Conservation (phyloP, 441 rosid genomes). For the Metrosideros polymorpha region DNA sequence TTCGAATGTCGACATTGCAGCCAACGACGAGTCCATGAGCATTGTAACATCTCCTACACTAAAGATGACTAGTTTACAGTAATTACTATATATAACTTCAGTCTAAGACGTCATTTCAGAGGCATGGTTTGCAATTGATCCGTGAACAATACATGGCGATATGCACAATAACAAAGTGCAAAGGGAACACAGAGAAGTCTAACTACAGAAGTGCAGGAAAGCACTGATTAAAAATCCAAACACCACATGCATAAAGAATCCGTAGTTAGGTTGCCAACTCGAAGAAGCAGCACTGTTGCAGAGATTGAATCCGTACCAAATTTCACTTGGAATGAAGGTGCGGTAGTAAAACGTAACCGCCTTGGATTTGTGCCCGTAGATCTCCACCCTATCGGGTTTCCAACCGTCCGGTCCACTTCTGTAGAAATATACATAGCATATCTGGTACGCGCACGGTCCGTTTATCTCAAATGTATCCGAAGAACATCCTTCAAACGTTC, state of each 20-base stretch:
- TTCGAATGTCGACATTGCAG: not conserved
- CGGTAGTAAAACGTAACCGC: constrained; percentile 36
- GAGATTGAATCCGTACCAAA: constrained; percentile 54
- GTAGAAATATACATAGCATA: constrained; percentile 57
- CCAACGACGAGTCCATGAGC: not conserved
- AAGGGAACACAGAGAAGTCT: not conserved
- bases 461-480: constrained; percentile 45
- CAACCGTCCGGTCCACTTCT: constrained; percentile 59
- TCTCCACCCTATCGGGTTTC: constrained; percentile 43
- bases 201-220: not conserved
- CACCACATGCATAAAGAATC: constrained; percentile 8
- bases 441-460: constrained; percentile 49
- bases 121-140: not conserved
- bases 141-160: not conserved
- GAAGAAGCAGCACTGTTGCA: constrained; percentile 40
- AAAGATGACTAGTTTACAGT: not conserved
- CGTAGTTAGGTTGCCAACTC: not conserved
- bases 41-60: not conserved
- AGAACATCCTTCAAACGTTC: constrained; percentile 51
- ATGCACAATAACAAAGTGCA: not conserved
- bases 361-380: constrained; percentile 26
- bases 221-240: constrained; percentile 17
- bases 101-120: not conserved
- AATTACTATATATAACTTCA: not conserved
- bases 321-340: constrained; percentile 32